Percentiles rank a stretch among this genome's conserved stretches.
These are phyloP conservation scores for Eucalyptus urophylla DNA, from an alignment of 345 rosid genomes.

Conservation along the genomic window DNA sequence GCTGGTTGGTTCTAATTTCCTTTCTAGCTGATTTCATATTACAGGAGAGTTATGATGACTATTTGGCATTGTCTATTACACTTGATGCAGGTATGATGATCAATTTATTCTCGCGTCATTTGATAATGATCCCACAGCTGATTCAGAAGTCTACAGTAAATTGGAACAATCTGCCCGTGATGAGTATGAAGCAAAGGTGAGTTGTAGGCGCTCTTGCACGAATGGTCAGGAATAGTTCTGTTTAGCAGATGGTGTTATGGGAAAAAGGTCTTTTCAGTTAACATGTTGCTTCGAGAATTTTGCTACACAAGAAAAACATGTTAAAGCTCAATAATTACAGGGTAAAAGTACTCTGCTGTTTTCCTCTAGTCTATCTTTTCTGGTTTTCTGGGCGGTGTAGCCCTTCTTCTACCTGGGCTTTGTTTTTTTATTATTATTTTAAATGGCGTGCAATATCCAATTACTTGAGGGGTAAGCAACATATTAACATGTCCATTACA, in stretches of 20 bases:
- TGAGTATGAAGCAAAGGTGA: slow-evolving; percentile 74
- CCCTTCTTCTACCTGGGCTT: background rate
- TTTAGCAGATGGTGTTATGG: background rate
- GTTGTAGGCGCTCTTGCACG: background rate
- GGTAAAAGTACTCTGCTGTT: background rate
- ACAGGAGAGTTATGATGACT: background rate
- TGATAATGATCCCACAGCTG: slow-evolving; percentile 89
- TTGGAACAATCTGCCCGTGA: slow-evolving; percentile 61
- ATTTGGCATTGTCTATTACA: background rate
- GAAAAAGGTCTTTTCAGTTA: background rate
- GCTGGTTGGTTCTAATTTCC: background rate
- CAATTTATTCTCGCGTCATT: slow-evolving; percentile 66
- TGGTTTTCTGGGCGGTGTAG: background rate
- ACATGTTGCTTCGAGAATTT: background rate
- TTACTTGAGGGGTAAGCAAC: background rate
- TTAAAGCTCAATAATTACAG: background rate
- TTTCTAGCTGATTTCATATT: background rate
- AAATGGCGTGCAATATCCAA: background rate
- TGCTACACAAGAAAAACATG: background rate
- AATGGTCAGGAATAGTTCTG: background rate
- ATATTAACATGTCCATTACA: slow-evolving; percentile 3
- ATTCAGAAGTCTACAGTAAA: slow-evolving; percentile 67
- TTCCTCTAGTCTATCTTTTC: background rate
- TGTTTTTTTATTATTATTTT: background rate
- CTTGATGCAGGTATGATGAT: slow-evolving; percentile 54